Conservation (phyloP, 1,284 basidiomycete species). For the Ganoderma meredithae region DNA sequence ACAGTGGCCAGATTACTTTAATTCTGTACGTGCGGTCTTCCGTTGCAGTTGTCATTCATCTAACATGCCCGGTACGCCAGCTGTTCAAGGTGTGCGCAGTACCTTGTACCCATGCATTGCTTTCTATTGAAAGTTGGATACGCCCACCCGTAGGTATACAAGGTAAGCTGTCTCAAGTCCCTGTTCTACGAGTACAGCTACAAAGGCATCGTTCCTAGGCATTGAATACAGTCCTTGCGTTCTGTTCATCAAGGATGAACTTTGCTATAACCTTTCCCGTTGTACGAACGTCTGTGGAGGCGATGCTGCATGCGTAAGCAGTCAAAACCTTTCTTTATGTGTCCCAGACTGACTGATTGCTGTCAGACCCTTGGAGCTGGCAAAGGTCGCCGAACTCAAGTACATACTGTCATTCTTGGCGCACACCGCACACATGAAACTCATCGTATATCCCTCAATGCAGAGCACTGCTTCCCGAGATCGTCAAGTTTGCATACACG, state of each 20-base stretch:
- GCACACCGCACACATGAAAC: neutral
- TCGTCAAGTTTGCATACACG: slow-evolving; percentile 87
- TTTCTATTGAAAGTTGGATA: neutral
- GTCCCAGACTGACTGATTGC: neutral
- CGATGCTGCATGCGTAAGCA: slow-evolving; percentile 73
- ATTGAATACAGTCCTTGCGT: slow-evolving; percentile 90
- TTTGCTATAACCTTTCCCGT: slow-evolving; percentile 84
- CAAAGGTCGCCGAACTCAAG: slow-evolving; percentile 87
- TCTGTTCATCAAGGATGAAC: slow-evolving; percentile 85
- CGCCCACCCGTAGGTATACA: slow-evolving; percentile 29
- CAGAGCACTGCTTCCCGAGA: slow-evolving; percentile 82
- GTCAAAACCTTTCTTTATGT: no score
- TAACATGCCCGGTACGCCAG: slow-evolving; percentile 23
- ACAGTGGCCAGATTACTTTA: slow-evolving; percentile 68
- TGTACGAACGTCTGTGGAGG: slow-evolving; percentile 81
- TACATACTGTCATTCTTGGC: slow-evolving; percentile 43
- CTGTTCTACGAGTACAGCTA: neutral
- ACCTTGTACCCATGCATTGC: neutral
- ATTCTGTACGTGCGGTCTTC: slow-evolving; percentile 50
- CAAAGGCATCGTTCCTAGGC: slow-evolving; percentile 57
- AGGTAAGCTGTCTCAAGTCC: slow-evolving; percentile 20
- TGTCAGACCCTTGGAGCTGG: slow-evolving; percentile 78
- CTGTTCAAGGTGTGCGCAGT: slow-evolving; percentile 36
- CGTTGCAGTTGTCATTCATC: neutral
- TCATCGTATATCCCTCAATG: slow-evolving; percentile 1